Conservation (phyloP, 768 basidiomycete genomes). For the Boletus fagicola region DNA sequence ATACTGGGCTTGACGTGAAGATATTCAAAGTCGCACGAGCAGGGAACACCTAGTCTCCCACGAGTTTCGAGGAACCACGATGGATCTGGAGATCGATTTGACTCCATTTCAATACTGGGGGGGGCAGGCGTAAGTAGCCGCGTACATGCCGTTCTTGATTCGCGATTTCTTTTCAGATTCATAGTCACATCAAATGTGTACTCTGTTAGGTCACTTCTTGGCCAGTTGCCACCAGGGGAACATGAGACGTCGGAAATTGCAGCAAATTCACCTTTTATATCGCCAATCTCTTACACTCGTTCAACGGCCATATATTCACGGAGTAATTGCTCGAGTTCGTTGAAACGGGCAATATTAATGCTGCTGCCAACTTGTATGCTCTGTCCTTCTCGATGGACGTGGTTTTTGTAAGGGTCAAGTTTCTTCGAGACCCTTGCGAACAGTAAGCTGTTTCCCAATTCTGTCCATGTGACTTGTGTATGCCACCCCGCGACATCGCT, state of each 20-base stretch:
- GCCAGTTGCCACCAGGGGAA: neutral
- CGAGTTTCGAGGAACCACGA: constrained; percentile 2
- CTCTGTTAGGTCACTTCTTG: constrained; percentile 2
- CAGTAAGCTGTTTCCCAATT: constrained; percentile 1
- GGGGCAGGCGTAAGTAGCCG: neutral
- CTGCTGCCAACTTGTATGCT: neutral
- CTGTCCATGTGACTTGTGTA: neutral
- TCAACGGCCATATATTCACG: neutral
- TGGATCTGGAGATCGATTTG: constrained; percentile 18
- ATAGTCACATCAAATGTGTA: constrained; percentile 1
- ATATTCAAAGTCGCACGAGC: constrained; percentile 42
- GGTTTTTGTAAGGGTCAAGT: neutral
- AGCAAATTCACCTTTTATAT: constrained; percentile 1
- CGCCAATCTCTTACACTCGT: neutral
- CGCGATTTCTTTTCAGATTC: constrained; percentile 9
- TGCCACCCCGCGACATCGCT: neutral
- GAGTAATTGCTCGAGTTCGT: neutral
- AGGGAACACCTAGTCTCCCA: constrained; percentile 3
- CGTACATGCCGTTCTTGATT: constrained; percentile 7
- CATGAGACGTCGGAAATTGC: constrained; percentile 1
- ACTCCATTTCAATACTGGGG: constrained; percentile 4
- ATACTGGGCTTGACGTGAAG: constrained; percentile 40
- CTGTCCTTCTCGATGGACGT: neutral
- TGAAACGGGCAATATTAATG: neutral
- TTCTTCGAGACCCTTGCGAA: neutral